phyloP scores from a whole-genome alignment of 495 filamentous ascomycete genomes.

The Lasiosphaeria ovina region DNA sequence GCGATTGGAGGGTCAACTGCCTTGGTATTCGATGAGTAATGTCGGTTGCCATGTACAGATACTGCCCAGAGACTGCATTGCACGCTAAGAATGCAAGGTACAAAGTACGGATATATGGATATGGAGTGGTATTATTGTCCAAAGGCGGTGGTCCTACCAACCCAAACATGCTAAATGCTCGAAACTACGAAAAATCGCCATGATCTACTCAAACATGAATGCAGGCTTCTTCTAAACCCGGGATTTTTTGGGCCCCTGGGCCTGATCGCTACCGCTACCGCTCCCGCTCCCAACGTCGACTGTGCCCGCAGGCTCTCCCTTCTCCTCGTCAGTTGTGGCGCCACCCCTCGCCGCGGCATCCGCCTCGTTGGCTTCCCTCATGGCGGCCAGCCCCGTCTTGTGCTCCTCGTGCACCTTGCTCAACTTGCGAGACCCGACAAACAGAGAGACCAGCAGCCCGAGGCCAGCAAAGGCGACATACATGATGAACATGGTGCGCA shows the following conservation, averaged over 20 bases:
- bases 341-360: background rate
- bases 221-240: slow-evolving; percentile 3
- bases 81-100: too few species aligned
- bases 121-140: too few species aligned
- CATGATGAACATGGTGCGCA: slow-evolving; percentile 69
- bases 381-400: slow-evolving; percentile 60
- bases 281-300: too few species aligned
- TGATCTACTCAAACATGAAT: slow-evolving; percentile 3
- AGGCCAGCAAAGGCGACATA: slow-evolving; percentile 55
- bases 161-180: too few species aligned
- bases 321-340: slow-evolving; percentile 21
- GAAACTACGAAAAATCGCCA: background rate
- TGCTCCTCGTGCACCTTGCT: slow-evolving; percentile 59
- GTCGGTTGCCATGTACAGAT: too few species aligned
- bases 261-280: background rate
- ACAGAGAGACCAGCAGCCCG: slow-evolving; percentile 53
- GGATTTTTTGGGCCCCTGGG: background rate
- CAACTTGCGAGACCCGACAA: slow-evolving; percentile 55
- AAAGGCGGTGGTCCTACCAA: too few species aligned
- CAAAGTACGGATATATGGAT: too few species aligned
- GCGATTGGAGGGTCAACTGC: too few species aligned
- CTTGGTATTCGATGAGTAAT: too few species aligned
- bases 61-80: too few species aligned
- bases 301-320: background rate
- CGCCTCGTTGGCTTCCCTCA: slow-evolving; percentile 30